Percentiles rank a stretch among this genome's conserved stretches.
phyloP scores from a whole-genome alignment of 768 basidiomycete genomes.

The Phylloporus sp. region DNA sequence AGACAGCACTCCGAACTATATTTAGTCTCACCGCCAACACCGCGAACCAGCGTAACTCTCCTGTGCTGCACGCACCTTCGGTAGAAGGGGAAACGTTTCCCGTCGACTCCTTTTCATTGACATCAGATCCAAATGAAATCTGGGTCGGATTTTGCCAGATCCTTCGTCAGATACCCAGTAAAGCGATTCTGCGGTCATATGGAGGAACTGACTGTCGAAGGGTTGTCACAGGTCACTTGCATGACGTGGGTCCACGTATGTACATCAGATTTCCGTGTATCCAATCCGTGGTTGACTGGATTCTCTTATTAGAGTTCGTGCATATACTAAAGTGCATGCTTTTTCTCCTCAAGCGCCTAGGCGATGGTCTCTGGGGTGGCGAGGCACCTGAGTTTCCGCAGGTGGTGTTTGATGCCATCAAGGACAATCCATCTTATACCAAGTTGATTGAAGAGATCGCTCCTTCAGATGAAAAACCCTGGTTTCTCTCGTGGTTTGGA shows the following conservation, averaged over 20 bases:
- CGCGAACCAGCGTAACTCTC: not conserved
- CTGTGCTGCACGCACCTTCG: not conserved
- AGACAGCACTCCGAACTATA: constrained; percentile 40
- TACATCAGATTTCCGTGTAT: constrained; percentile 19
- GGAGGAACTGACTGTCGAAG: constrained; percentile 44
- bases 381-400: constrained; percentile 71
- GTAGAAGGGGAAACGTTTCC: constrained; percentile 4
- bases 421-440: constrained; percentile 63
- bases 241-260: constrained; percentile 58
- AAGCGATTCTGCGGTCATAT: constrained; percentile 32
- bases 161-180: constrained; percentile 52
- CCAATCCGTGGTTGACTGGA: not conserved
- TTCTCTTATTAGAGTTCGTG: constrained; percentile 46
- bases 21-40: constrained; percentile 22
- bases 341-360: constrained; percentile 54
- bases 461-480: constrained; percentile 34
- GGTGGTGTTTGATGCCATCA: constrained; percentile 76
- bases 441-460: constrained; percentile 38
- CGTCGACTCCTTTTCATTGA: constrained; percentile 24
- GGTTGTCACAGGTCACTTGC: constrained; percentile 55
- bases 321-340: constrained; percentile 55
- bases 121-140: constrained; percentile 39
- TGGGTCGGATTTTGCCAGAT: constrained; percentile 48
- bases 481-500: constrained; percentile 61
- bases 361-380: constrained; percentile 58